Base-by-base conservation (phyloP, 768 basidiomycete species). In the Trametes meyenii region DNA sequence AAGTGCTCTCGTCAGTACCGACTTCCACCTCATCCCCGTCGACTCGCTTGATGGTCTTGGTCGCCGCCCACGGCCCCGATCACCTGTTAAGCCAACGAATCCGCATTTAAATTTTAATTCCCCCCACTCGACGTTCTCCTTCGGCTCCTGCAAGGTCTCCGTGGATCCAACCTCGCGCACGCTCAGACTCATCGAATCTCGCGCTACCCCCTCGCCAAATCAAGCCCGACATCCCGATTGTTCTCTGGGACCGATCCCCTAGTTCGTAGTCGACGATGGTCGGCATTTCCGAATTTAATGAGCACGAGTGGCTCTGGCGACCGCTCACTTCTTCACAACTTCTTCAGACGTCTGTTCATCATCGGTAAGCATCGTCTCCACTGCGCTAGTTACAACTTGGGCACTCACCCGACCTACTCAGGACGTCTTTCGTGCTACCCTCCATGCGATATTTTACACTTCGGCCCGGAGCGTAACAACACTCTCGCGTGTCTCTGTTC, bases 271-370 rank as follows among this genome's bases (percentile, higher is more conserved):
- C 16, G 52, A 29, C 24, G 39, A 54, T 54, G 17, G 2, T 54
- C 52, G 52, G 40, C 26, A 54, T 29, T 54, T 17, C 40, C 52
- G 24, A 10, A 38, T 26, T 43, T 29, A 13, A 33, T 29, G 40
- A 54, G 40, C 40, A 42, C 11, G 40, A 54, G 52, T 23, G 40
- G 52, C 16, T 40, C 29, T 54, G 52, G 52, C 52, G 52, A 54
- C 40, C 24, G 16, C 40, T 43, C 52, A 13, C n/a, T 42, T 42
- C n/a, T n/a, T n/a, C n/a, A n/a, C n/a, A n/a, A n/a, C n/a, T n/a
- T n/a, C n/a, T n/a, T n/a, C n/a, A n/a, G n/a, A n/a, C n/a, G n/a
- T n/a, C n/a, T n/a, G n/a, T n/a, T n/a, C n/a, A n/a, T n/a, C n/a
- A n/a, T n/a, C n/a, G n/a, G n/a, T n/a, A n/a, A n/a, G n/a, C n/a